phyloP scores from a whole-genome alignment of 139 green algal genomes.

The Marvania coccoides region DNA sequence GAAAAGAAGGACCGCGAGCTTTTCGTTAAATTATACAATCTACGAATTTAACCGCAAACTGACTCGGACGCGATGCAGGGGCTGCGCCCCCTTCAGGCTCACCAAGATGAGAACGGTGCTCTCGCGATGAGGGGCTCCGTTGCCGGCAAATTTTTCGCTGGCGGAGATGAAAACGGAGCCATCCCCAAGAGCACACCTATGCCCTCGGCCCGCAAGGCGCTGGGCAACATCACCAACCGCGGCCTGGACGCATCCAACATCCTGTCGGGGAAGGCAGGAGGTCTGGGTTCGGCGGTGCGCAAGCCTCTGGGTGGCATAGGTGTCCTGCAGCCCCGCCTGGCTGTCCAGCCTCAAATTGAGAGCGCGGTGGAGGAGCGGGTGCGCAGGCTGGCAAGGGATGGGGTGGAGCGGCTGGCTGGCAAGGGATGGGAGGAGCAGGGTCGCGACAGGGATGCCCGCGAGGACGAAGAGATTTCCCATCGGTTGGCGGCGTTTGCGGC shows the following conservation, averaged over 20 bases:
- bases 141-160: neutral
- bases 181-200: neutral
- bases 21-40: too few species aligned
- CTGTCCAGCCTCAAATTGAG: too few species aligned
- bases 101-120: constrained; percentile 23
- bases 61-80: constrained; percentile 5
- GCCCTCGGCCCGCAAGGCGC: constrained; percentile 15
- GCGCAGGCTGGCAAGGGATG: constrained; percentile 5
- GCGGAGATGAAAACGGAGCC: neutral
- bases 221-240: constrained; percentile 27
- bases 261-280: neutral
- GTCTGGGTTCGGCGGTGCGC: neutral
- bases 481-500: constrained; percentile 2
- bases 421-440: constrained; percentile 17
- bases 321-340: constrained; percentile 4
- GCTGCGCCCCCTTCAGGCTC: constrained; percentile 7
- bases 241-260: neutral
- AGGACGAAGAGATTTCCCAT: constrained; percentile 6
- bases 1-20: too few species aligned
- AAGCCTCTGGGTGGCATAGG: constrained; percentile 15
- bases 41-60: neutral
- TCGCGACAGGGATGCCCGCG: neutral
- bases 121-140: neutral
- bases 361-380: neutral
- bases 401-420: constrained; percentile 8